Evolutionary conservation across 1,139 yeast genomes (phyloP).

Genomic region (Magnusiomyces fungicola): DNA sequence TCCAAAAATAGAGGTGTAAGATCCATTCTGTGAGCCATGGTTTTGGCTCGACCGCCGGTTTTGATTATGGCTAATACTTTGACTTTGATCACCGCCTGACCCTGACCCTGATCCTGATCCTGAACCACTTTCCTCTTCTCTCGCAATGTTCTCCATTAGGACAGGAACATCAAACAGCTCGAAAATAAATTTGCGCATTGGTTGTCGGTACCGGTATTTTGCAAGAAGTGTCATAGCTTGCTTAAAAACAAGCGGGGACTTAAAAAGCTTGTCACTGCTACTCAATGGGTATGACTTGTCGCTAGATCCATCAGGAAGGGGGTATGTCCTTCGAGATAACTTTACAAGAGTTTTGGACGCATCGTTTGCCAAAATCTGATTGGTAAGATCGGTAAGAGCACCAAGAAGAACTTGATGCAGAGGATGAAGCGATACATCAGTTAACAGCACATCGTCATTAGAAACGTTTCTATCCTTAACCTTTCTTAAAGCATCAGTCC

Average conservation of each 20-base stretch:
- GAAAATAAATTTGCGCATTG: constrained; percentile 58
- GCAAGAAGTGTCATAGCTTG: constrained; percentile 59
- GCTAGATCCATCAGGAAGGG: neutral
- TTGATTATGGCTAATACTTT: too few species aligned
- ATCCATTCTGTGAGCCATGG: too few species aligned
- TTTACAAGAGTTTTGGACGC: constrained; percentile 57
- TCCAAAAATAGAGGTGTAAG: too few species aligned
- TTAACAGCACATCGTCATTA: constrained; percentile 5
- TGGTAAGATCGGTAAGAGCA: constrained; percentile 55
- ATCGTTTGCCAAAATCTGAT: constrained; percentile 54
- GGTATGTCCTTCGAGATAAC: constrained; percentile 38
- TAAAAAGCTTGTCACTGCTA: constrained; percentile 35
- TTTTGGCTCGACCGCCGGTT: too few species aligned
- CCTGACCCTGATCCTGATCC: neutral
- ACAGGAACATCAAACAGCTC: constrained; percentile 56
- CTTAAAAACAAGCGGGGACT: constrained; percentile 48
- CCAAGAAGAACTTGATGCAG: constrained; percentile 45
- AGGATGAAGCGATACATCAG: constrained; percentile 31
- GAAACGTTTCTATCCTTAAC: neutral
- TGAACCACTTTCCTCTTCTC: neutral
- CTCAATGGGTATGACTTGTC: neutral
- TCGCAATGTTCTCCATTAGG: constrained; percentile 41
- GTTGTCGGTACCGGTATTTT: constrained; percentile 56
- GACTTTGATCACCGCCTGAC: too few species aligned
- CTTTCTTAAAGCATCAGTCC: neutral